Evolutionary conservation across 352 stramenopile species (phyloP).

Genomic region (Phytopythium ostracodes): DNA sequence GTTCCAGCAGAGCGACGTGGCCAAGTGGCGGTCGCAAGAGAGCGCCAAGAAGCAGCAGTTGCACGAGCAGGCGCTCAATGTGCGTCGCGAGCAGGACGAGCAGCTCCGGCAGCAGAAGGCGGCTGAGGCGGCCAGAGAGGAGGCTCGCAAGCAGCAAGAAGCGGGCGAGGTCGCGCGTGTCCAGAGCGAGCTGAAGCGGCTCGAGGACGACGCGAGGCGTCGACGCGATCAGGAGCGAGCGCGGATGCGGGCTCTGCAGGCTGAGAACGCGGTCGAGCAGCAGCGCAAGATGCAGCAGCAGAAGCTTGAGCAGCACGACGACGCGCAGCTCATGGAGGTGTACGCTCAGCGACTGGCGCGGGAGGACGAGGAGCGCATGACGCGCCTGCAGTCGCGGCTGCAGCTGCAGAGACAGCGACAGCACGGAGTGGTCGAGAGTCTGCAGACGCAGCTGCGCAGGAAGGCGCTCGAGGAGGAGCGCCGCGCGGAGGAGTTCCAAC

Average conservation of each 20-base stretch:
- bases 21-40: constrained; percentile 48
- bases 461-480: constrained; percentile 52
- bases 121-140: constrained; percentile 25
- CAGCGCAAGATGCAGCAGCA: constrained; percentile 32
- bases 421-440: constrained; percentile 28
- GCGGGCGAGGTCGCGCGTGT: constrained; percentile 50
- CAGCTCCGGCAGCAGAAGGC: constrained; percentile 55
- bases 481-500: constrained; percentile 61
- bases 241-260: constrained; percentile 43
- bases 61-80: constrained; percentile 42
- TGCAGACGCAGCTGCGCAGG: constrained; percentile 47
- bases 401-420: constrained; percentile 37
- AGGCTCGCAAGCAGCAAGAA: constrained; percentile 36
- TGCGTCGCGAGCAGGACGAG: constrained; percentile 55
- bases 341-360: constrained; percentile 52
- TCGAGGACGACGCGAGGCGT: constrained; percentile 35
- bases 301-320: constrained; percentile 42
- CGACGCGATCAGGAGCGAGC: constrained; percentile 40
- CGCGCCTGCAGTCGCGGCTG: constrained; percentile 36
- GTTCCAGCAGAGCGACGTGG: constrained; percentile 39
- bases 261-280: constrained; percentile 44
- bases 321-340: constrained; percentile 67
- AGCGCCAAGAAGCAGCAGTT: constrained; percentile 43
- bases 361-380: constrained; percentile 56
- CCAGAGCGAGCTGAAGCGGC: constrained; percentile 40